Evolutionary conservation across 306 rosid genomes (phyloP), one percentile per base, ranked within the genome.

Genomic region (Casuarina glauca): DNA sequence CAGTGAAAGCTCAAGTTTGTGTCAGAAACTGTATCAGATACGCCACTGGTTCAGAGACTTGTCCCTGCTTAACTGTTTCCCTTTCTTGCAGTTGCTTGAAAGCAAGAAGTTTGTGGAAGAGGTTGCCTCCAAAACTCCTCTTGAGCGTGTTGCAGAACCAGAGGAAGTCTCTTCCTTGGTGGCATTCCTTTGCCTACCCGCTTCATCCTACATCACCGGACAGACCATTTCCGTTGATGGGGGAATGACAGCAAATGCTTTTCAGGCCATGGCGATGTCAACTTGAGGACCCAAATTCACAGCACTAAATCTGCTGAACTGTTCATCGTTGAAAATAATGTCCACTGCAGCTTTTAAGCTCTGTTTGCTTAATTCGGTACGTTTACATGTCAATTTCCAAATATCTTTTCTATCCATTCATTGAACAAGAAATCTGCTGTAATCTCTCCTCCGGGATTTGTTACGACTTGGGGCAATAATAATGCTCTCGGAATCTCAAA

Each of bases 181-280:
- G 32, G 87, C 87, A 19, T 86, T 82, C 78, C 90, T 89, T 71
- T 89, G 92, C 82, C 82, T 89, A 15, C 92, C 92, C 0, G 90
- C 92, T 35, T 90, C 92, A 35, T 86, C 92, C 48, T 89, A 89
- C 84, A 86, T 89, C 69, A 86, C 92, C 8, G 89, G 90, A 69
- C 92, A 89, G 78, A 70, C 79, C 35, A 84, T 89, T 45, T 75
- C 86, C 13, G 89, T 89, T 15, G 90, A 89, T 74, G 90, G 92
- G 67, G 92, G 90, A 39, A 67, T 78, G 77, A 84, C 87, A 7
- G 86, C 67, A 8, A 82, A 86, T 77, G 80, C 84, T 20, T 87
- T 89, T 77, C 69, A 69, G 6, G 68, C 86, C 55, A 68, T 60
- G 51, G 43, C 17, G 49, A 36, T 78, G 13, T 20, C 49, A 19